Conservation (phyloP, 352 stramenopile genomes). For the Pythium brachiatum region DNA sequence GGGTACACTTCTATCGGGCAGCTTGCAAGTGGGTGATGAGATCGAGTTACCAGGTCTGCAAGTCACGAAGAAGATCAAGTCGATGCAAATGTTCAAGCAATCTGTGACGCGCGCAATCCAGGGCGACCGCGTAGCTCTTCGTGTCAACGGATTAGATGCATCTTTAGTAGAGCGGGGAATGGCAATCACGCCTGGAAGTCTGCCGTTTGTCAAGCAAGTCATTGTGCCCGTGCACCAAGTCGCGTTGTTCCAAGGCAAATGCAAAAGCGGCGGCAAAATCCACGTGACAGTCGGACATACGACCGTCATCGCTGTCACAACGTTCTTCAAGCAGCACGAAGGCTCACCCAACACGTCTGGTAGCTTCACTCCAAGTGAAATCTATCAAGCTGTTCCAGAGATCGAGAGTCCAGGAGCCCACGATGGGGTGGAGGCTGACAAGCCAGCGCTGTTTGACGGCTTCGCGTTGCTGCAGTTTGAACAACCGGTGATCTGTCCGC, state of each 20-base stretch:
- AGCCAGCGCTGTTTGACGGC: background rate
- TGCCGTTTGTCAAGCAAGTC: slow-evolving; percentile 50
- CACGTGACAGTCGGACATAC: slow-evolving; percentile 75
- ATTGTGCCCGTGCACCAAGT: slow-evolving; percentile 55
- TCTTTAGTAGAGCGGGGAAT: slow-evolving; percentile 60
- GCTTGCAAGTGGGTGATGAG: slow-evolving; percentile 86
- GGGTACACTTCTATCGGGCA: slow-evolving; percentile 90
- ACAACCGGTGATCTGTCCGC: slow-evolving; percentile 52
- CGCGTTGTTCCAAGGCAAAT: slow-evolving; percentile 50
- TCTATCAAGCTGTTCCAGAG: slow-evolving; percentile 51
- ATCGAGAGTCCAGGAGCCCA: slow-evolving; percentile 24
- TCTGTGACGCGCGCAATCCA: slow-evolving; percentile 77
- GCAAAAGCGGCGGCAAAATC: slow-evolving; percentile 67
- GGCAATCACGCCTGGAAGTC: slow-evolving; percentile 48
- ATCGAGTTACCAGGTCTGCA: slow-evolving; percentile 90
- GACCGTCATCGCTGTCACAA: slow-evolving; percentile 63
- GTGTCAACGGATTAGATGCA: slow-evolving; percentile 77
- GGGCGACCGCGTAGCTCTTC: slow-evolving; percentile 96
- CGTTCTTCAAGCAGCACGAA: slow-evolving; percentile 48
- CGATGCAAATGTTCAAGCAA: slow-evolving; percentile 97
- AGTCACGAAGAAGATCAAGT: slow-evolving; percentile 95
- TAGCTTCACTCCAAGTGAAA: slow-evolving; percentile 32
- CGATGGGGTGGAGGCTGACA: background rate
- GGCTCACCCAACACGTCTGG: background rate
- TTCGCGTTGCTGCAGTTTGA: slow-evolving; percentile 78